A percentile compares a stretch with the other conserved stretches of the same genome.
Conservation (phyloP, 148 eudicot species). For the Amaranthus cruentus region DNA sequence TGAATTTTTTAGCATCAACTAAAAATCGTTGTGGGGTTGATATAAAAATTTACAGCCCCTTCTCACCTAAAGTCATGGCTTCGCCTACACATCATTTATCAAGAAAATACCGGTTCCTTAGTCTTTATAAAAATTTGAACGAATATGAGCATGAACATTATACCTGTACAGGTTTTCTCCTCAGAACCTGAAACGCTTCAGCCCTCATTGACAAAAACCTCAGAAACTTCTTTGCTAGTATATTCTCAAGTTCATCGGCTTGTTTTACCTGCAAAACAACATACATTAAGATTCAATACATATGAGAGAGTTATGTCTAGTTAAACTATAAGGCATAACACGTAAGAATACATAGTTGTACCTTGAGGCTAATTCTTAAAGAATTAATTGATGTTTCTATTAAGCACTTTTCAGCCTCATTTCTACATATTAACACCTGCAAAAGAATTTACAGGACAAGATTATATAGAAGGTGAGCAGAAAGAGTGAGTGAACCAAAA, state of each 20-base stretch:
- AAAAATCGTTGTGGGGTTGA: too few relatives aligned
- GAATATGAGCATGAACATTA: neutral
- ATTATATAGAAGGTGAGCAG: slow-evolving; percentile 10
- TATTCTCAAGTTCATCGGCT: slow-evolving; percentile 96
- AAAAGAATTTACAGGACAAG: slow-evolving; percentile 13
- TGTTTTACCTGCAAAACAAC: slow-evolving; percentile 64
- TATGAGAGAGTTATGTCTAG: slow-evolving; percentile 2
- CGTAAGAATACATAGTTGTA: slow-evolving; percentile 23
- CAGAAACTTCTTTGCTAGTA: slow-evolving; percentile 85
- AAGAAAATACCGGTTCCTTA: neutral
- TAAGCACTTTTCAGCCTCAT: slow-evolving; percentile 95
- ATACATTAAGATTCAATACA: neutral
- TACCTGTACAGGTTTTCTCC: slow-evolving; percentile 98
- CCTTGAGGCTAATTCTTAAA: slow-evolving; percentile 92
- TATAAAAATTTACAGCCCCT: too few relatives aligned
- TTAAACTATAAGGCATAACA: slow-evolving; percentile 4
- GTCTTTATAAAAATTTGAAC: neutral
- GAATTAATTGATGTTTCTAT: slow-evolving; percentile 97
- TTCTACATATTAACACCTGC: slow-evolving; percentile 89
- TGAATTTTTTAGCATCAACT: too few relatives aligned
- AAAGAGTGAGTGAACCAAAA: neutral
- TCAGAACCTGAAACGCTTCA: slow-evolving; percentile 91
- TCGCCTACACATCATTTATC: neutral
- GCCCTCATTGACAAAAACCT: slow-evolving; percentile 98
- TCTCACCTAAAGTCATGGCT: too few relatives aligned